Conservation (phyloP, 306 rosid species). For the Vicia sativa region DNA sequence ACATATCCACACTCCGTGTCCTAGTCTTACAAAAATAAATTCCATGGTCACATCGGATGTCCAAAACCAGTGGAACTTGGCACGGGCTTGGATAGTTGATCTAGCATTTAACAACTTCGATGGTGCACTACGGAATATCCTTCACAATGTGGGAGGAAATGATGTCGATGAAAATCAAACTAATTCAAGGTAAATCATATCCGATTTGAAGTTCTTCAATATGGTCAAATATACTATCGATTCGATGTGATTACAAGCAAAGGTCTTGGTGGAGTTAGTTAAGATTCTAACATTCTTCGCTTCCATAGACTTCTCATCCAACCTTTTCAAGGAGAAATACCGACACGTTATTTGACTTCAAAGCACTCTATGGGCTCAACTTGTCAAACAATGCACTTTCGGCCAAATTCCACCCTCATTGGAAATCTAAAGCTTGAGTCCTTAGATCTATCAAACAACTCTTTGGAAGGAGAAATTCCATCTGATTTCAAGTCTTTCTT, state of each 20-base stretch:
- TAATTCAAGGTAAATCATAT: too few species aligned
- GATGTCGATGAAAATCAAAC: too few species aligned
- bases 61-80: slow-evolving; percentile 34
- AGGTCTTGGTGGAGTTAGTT: slow-evolving; percentile 42
- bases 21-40: slow-evolving; percentile 48
- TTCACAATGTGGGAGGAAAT: slow-evolving; percentile 54
- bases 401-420: too few species aligned
- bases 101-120: slow-evolving; percentile 50
- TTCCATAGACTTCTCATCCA: slow-evolving; percentile 57
- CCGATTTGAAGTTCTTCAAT: too few species aligned
- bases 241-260: slow-evolving; percentile 47
- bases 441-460: too few species aligned
- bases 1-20: slow-evolving; percentile 46
- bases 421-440: too few species aligned
- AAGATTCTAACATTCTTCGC: slow-evolving; percentile 49
- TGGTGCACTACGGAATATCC: slow-evolving; percentile 37
- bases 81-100: slow-evolving; percentile 49
- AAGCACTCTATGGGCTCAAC: slow-evolving; percentile 44
- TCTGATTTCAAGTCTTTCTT: slow-evolving; percentile 43
- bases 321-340: slow-evolving; percentile 52
- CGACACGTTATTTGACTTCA: slow-evolving; percentile 43
- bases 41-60: slow-evolving; percentile 44
- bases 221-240: too few species aligned
- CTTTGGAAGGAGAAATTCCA: too few species aligned
- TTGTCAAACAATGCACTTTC: too few species aligned